phyloP scores from a whole-genome alignment of 768 basidiomycete species.

The Tephrocybe sp. region DNA sequence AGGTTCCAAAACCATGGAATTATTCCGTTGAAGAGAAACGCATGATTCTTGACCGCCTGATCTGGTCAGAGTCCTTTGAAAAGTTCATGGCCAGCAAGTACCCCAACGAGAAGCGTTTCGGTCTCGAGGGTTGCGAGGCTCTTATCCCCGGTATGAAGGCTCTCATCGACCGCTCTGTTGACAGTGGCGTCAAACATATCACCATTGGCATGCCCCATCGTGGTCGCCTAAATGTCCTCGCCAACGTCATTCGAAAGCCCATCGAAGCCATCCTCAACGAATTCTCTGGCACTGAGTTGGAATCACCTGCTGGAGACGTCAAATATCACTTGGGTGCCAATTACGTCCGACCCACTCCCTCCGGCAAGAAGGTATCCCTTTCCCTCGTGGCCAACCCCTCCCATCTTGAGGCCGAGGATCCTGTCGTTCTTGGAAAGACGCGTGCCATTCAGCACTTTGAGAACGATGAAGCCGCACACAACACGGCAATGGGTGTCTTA shows the following conservation, averaged over 20 bases:
- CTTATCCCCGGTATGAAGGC: conserved; percentile 99
- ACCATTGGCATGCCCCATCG: conserved; percentile 99
- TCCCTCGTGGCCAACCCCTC: conserved; percentile 99
- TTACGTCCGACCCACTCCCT: conserved; percentile 96
- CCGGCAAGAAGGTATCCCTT: conserved; percentile 95
- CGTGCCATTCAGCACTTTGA: conserved; percentile 95
- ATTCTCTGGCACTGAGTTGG: conserved; percentile 74
- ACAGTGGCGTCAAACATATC: conserved; percentile 92
- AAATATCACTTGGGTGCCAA: conserved; percentile 99
- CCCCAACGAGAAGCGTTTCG: conserved; percentile 99
- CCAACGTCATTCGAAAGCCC: conserved; percentile 98
- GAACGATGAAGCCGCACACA: conserved; percentile 74
- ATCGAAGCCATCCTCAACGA: conserved; percentile 98
- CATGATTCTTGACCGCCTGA: conserved; percentile 97
- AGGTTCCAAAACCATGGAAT: conserved; percentile 95
- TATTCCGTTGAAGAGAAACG: conserved; percentile 98
- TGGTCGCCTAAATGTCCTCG: conserved; percentile 95
- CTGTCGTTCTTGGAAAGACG: conserved; percentile 99
- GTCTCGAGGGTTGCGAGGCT: conserved; percentile 96
- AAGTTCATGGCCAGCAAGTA: conserved; percentile 98
- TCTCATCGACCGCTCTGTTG: conserved; percentile 96
- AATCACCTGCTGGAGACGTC: conserved; percentile 92
- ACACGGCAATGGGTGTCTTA: conserved; percentile 90
- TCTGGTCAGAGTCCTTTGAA: conserved; percentile 99
- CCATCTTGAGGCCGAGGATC: conserved; percentile 95